Percentiles rank a stretch among this genome's conserved stretches.
Evolutionary conservation across 1,139 yeast genomes (phyloP).

Genomic region (Hansenula lynferdii): DNA sequence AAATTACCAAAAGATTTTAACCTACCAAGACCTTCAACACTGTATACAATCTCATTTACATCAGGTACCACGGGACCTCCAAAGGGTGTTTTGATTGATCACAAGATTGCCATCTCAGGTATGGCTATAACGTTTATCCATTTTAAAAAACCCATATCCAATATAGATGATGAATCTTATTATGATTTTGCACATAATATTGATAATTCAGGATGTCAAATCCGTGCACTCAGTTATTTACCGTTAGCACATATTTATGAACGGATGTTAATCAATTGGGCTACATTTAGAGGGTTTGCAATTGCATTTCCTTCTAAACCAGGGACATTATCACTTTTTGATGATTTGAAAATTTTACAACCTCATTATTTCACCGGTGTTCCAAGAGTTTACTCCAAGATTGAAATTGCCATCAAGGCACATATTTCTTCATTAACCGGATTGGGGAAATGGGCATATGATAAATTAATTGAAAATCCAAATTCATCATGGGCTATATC

Average conservation of each 20-base stretch:
- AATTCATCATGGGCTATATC: conserved; percentile 3
- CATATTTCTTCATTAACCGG: conserved; percentile 5
- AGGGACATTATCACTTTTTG: conserved; percentile 32
- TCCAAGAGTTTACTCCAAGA: conserved; percentile 53
- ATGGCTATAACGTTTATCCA: conserved; percentile 15
- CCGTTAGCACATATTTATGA: conserved; percentile 48
- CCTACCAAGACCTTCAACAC: conserved; percentile 44
- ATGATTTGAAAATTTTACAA: conserved; percentile 44
- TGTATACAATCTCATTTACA: conserved; percentile 48
- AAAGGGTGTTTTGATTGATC: conserved; percentile 35
- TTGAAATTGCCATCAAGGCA: conserved; percentile 37
- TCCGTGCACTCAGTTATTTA: conserved; percentile 26
- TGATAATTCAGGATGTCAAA: conserved; percentile 8
- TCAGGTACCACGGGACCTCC: conserved; percentile 39
- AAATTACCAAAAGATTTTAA: conserved; percentile 32
- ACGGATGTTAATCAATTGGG: conserved; percentile 12
- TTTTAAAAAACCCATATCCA: conserved; percentile 6
- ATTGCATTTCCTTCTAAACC: conserved; percentile 35
- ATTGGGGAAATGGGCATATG: conserved; percentile 3
- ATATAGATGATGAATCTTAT: background rate
- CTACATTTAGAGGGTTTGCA: conserved; percentile 16
- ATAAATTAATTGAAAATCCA: conserved; percentile 3
- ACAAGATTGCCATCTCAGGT: conserved; percentile 30
- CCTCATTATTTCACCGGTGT: conserved; percentile 50
- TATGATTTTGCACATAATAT: conserved; percentile 5